Evolutionary conservation across 108 stramenopile species (phyloP).

Genomic region (Nitzschia inconspicua): DNA sequence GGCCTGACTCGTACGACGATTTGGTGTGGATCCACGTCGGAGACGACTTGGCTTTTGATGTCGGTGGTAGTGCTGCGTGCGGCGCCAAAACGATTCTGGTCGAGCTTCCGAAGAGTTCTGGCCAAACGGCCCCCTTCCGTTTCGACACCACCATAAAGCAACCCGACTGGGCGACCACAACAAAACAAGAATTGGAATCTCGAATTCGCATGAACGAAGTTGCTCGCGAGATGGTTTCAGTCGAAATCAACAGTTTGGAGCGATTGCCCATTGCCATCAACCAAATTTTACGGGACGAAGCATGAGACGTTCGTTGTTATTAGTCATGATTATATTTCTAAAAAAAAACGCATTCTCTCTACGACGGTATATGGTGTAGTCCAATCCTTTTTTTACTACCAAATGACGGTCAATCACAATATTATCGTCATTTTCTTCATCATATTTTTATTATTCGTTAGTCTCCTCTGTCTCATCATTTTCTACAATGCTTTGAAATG

Average conservation of each 20-base stretch:
- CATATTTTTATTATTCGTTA: no score
- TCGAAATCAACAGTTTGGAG: slow-evolving; percentile 53
- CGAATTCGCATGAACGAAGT: slow-evolving; percentile 79
- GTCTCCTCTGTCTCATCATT: no score
- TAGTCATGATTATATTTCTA: no score
- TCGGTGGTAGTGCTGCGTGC: slow-evolving; percentile 68
- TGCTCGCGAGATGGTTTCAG: slow-evolving; percentile 59
- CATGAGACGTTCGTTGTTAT: no score
- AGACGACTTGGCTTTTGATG: slow-evolving; percentile 87
- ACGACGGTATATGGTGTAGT: no score
- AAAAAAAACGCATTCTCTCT: no score
- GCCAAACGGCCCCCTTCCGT: slow-evolving; percentile 78
- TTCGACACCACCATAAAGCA: slow-evolving; percentile 52
- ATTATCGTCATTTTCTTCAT: no score
- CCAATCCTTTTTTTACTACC: no score
- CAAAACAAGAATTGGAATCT: slow-evolving; percentile 60
- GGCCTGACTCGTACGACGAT: slow-evolving; percentile 34
- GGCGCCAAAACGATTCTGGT: slow-evolving; percentile 86
- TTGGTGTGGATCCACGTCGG: slow-evolving; percentile 83
- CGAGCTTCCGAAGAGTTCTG: slow-evolving; percentile 60
- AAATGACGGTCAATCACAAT: no score
- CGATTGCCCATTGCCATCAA: slow-evolving; percentile 77
- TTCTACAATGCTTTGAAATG: no score
- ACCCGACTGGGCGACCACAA: slow-evolving; percentile 72
- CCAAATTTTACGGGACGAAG: slow-evolving; percentile 47